Evolutionary conservation across 2,329 filamentous ascomycete genomes (phyloP), one percentile per base, ranked within the genome.

Genomic region (Pestalotiopsis sp.): DNA sequence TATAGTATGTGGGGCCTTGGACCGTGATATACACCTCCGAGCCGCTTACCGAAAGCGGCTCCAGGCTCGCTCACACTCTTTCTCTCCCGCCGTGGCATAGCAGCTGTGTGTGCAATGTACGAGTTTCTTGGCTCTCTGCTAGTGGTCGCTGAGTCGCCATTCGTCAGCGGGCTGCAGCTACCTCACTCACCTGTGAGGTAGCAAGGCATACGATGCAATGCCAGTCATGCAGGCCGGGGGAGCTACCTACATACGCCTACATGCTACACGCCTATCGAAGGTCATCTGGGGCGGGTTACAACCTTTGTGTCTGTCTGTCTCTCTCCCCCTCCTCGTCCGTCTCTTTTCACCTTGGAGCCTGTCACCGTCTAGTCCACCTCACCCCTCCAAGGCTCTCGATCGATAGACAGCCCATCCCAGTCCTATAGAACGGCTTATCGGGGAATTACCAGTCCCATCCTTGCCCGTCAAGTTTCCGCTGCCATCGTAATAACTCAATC

Each of bases 21-120:
- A 62, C 20, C 12, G 23, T 39, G 11, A 41, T 38, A 49, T 64
- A 64, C 25, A 64, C 61, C 38, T 45, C 61, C 61, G 61, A 64
- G 38, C 61, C 61, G 61, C 61, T 64, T 64, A 64, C 61, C 61
- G 61, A 39, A 64, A 64, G 61, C 38, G 38, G 61, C 20, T 11
- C 12, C 20, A 20, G 61, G 36, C 20, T 27, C 20, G 6, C 14
- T 41, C 31, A 31, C 31, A 36, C 27, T 27, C 25, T 20, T 13
- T 17, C 57, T 59, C n/a, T 14, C n/a, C 23, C 57, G 57, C 57
- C 23, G n/a, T 36, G 23, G 23, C 57, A n/a, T n/a, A 17, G 56
- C 56, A 20, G 57, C 12, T 27, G 13, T 14, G n/a, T n/a, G 57
- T 27, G 4, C 31, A 36, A 36, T 27, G 27, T 59, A 59, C 57